These are phyloP conservation scores for Debaryomyces singareniensis DNA, from an alignment of 1,139 yeast species.

Conservation along the genomic window DNA sequence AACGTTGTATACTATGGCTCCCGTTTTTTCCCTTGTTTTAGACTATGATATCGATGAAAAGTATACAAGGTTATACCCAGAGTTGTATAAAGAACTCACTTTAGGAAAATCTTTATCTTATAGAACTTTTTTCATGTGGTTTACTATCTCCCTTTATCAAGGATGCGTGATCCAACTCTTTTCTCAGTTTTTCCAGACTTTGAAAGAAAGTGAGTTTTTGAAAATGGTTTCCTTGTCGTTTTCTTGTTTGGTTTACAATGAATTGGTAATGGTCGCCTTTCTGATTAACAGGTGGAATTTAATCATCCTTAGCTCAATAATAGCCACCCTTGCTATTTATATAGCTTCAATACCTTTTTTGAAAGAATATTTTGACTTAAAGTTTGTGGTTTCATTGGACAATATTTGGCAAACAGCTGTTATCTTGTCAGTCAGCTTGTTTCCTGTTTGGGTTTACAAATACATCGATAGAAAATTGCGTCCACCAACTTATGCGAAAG, in stretches of 20 bases:
- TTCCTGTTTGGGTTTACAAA: conserved; percentile 88
- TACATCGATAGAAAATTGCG: conserved; percentile 66
- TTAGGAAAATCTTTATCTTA: conserved; percentile 83
- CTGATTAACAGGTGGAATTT: conserved; percentile 89
- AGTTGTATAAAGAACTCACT: conserved; percentile 85
- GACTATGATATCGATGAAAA: conserved; percentile 91
- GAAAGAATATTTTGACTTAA: conserved; percentile 74
- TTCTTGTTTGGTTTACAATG: conserved; percentile 75
- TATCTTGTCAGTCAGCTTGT: conserved; percentile 62
- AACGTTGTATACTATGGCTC: conserved; percentile 95
- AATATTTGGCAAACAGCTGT: conserved; percentile 68
- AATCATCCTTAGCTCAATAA: conserved; percentile 66
- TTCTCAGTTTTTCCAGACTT: conserved; percentile 68
- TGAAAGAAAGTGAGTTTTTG: conserved; percentile 49
- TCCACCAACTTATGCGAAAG: conserved; percentile 98
- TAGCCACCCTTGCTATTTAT: conserved; percentile 63
- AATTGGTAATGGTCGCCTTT: conserved; percentile 87
- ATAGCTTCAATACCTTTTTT: conserved; percentile 76
- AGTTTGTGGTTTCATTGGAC: conserved; percentile 48
- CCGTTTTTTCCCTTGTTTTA: conserved; percentile 87
- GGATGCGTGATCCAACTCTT: conserved; percentile 78
- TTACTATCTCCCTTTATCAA: conserved; percentile 77
- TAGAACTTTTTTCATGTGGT: conserved; percentile 89
- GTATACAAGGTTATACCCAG: conserved; percentile 87
- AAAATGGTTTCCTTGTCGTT: conserved; percentile 81